Percentiles rank a stretch among this genome's conserved stretches.
phyloP scores from a whole-genome alignment of 306 rosid genomes.

The Mimosa pudica region DNA sequence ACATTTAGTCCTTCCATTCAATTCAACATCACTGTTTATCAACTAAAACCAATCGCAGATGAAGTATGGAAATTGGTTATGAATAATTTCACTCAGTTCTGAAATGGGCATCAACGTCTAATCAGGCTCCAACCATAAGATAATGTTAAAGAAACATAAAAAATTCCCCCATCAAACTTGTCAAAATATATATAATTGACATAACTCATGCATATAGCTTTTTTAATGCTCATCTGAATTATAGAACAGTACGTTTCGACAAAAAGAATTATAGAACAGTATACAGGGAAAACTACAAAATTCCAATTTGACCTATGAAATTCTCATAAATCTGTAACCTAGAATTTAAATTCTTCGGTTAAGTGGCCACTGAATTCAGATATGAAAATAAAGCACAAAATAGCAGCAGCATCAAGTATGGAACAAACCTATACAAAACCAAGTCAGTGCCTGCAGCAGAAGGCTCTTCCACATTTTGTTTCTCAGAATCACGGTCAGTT shows the following conservation, averaged over 20 bases:
- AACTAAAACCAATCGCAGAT: not conserved
- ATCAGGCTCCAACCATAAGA: not conserved
- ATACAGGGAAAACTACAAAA: not conserved
- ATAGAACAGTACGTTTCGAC: no score
- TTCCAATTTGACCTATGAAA: not conserved
- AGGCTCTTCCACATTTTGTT: conserved; percentile 61
- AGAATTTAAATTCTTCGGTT: conserved; percentile 5
- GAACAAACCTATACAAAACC: conserved; percentile 72
- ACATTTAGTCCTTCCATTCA: not conserved
- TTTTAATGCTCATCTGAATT: not conserved
- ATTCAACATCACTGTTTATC: not conserved
- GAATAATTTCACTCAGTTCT: conserved; percentile 2
- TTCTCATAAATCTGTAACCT: not conserved
- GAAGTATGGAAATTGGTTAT: not conserved
- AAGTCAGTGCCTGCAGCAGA: conserved; percentile 70
- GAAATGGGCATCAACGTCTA: conserved; percentile 9
- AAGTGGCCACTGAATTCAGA: not conserved
- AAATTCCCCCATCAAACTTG: not conserved
- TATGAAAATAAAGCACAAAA: not conserved
- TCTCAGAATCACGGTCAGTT: conserved; percentile 76
- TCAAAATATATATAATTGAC: not conserved
- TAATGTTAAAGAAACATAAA: not conserved
- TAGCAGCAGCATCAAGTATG: conserved; percentile 15
- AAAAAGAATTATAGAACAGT: not conserved
- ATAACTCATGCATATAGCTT: not conserved